Percentiles rank a stretch among this genome's conserved stretches.
phyloP scores from a whole-genome alignment of 768 basidiomycete species.

The Phaeolepiota aurea region DNA sequence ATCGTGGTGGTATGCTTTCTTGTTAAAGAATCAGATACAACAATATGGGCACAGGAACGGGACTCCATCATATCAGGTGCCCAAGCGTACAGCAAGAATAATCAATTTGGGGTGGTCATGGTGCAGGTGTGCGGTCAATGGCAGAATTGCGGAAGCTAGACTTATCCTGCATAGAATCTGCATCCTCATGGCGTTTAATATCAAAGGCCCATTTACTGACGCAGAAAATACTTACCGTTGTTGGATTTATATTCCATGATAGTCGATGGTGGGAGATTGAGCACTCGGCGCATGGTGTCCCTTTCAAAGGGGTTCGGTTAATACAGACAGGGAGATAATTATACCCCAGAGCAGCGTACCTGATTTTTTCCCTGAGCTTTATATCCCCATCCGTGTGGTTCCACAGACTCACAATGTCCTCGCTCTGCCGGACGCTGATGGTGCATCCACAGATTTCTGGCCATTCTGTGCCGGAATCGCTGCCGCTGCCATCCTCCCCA shows the following conservation, averaged over 20 bases:
- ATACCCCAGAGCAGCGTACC: conserved; percentile 47
- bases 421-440: conserved; percentile 85
- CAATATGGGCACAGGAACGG: too few species aligned
- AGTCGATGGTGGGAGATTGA: conserved; percentile 69
- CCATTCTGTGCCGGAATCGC: conserved; percentile 33
- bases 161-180: conserved; percentile 86
- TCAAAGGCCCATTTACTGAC: background rate
- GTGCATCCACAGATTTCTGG: conserved; percentile 93
- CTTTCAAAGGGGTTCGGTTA: conserved; percentile 27
- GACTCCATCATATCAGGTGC: too few species aligned
- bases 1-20: too few species aligned
- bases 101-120: too few species aligned
- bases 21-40: too few species aligned
- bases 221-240: conserved; percentile 46
- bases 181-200: conserved; percentile 1
- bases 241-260: conserved; percentile 95
- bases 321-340: too few species aligned
- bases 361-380: conserved; percentile 72
- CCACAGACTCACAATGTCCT: conserved; percentile 94
- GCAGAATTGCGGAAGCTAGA: conserved; percentile 74
- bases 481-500: conserved; percentile 27
- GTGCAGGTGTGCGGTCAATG: conserved; percentile 35
- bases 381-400: conserved; percentile 74
- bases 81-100: too few species aligned
- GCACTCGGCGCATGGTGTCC: conserved; percentile 69